Evolutionary conservation across 805 yeast genomes (phyloP).

Genomic region (Kodamaea hsintzibuensis): DNA sequence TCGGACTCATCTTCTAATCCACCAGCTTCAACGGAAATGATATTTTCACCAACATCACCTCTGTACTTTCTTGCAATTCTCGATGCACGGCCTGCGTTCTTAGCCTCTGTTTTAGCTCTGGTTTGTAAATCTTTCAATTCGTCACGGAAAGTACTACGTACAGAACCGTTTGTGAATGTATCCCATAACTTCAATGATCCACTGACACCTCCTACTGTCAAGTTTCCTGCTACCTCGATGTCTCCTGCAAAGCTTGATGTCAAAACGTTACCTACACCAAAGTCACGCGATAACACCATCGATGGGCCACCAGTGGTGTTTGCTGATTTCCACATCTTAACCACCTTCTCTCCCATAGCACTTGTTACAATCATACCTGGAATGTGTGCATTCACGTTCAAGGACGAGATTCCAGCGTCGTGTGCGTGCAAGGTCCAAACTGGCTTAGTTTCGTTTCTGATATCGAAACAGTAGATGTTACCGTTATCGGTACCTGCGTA

Average conservation of each 20-base stretch:
- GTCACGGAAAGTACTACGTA: slow-evolving; percentile 64
- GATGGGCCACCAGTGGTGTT: slow-evolving; percentile 57
- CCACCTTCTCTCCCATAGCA: slow-evolving; percentile 85
- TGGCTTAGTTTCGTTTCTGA: slow-evolving; percentile 66
- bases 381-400: slow-evolving; percentile 65
- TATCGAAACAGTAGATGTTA: slow-evolving; percentile 84
- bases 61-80: slow-evolving; percentile 75
- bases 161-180: slow-evolving; percentile 76
- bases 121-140: slow-evolving; percentile 57
- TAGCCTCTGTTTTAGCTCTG: slow-evolving; percentile 59
- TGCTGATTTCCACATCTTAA: slow-evolving; percentile 78
- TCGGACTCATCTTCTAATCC: slow-evolving; percentile 51
- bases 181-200: slow-evolving; percentile 93
- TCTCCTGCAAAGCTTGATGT: slow-evolving; percentile 84
- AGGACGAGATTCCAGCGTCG: slow-evolving; percentile 86
- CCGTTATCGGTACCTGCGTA: slow-evolving; percentile 93
- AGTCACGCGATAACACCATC: slow-evolving; percentile 87
- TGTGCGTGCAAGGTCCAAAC: slow-evolving; percentile 97
- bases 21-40: slow-evolving; percentile 64
- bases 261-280: slow-evolving; percentile 92
- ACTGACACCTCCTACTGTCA: slow-evolving; percentile 84
- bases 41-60: slow-evolving; percentile 49
- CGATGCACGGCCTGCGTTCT: slow-evolving; percentile 57
- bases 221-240: slow-evolving; percentile 77
- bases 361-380: slow-evolving; percentile 80